Evolutionary conservation across 306 rosid species (phyloP).

Genomic region (Comarum palustre): DNA sequence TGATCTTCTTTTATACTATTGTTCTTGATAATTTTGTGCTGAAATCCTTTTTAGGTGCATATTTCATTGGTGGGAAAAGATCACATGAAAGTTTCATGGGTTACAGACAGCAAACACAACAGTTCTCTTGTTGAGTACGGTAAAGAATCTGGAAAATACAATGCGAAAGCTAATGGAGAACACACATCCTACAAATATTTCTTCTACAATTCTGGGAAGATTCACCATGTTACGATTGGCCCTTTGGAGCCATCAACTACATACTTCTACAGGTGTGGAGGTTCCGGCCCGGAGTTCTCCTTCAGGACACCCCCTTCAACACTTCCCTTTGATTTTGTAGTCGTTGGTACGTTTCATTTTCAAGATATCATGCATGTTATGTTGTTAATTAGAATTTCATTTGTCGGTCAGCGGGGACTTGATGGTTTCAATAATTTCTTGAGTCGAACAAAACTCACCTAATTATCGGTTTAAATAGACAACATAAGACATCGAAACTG

Average conservation of each 20-base stretch:
- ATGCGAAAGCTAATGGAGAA: constrained; percentile 29
- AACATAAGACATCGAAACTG: not conserved
- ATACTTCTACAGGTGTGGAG: constrained; percentile 43
- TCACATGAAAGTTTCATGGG: constrained; percentile 67
- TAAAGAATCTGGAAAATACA: constrained; percentile 25
- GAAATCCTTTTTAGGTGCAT: constrained; percentile 44
- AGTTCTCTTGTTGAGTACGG: constrained; percentile 40
- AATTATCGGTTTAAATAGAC: not conserved
- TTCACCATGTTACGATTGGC: constrained; percentile 43
- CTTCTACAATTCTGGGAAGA: constrained; percentile 36
- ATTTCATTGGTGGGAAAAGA: constrained; percentile 64
- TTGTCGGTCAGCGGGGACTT: too few species aligned
- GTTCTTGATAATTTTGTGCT: not conserved
- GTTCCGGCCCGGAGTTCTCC: constrained; percentile 52
- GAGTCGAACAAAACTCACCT: not conserved
- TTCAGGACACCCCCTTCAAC: constrained; percentile 55
- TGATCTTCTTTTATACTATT: not conserved
- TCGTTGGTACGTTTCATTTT: constrained; percentile 48
- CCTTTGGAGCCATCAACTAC: constrained; percentile 37
- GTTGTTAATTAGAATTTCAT: too few species aligned
- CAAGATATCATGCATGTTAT: not conserved
- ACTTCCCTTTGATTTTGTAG: constrained; percentile 61
- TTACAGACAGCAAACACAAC: constrained; percentile 41
- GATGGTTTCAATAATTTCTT: not conserved
- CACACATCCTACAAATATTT: constrained; percentile 31